These are phyloP conservation scores for Gymnopus androsaceus DNA, from an alignment of 1,284 basidiomycete genomes.

Conservation along the genomic window DNA sequence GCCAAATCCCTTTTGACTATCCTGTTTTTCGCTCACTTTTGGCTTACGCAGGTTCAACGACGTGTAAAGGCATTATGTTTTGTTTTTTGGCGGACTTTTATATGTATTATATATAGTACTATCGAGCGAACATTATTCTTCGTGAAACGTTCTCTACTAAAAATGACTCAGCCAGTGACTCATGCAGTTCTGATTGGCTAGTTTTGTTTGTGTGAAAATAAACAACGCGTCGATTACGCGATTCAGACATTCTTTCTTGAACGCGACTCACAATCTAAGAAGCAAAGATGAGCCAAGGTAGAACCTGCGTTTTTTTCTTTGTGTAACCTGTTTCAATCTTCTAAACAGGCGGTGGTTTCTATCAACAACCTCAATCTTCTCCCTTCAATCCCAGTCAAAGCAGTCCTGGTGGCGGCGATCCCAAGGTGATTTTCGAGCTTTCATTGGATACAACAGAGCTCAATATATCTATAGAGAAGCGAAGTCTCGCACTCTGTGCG, in stretches of 20 bases:
- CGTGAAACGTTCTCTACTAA: too few species aligned
- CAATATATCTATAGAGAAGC: slow-evolving; percentile 35
- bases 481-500: slow-evolving; percentile 72
- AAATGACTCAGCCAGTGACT: too few species aligned
- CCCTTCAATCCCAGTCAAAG: slow-evolving; percentile 19
- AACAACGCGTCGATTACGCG: slow-evolving; percentile 1
- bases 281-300: slow-evolving; percentile 15
- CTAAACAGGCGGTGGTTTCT: slow-evolving; percentile 11
- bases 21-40: background rate
- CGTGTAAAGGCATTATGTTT: background rate
- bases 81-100: background rate
- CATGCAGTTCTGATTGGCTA: background rate
- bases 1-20: background rate
- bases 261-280: too few species aligned
- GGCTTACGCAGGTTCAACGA: background rate
- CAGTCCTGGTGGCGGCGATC: slow-evolving; percentile 19
- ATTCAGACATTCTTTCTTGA: background rate
- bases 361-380: slow-evolving; percentile 7
- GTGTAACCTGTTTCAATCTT: background rate
- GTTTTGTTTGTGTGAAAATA: background rate
- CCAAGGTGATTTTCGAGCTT: slow-evolving; percentile 5
- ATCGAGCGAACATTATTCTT: too few species aligned
- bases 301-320: background rate
- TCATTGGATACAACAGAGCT: background rate
- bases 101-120: background rate